A percentile compares a stretch with the other conserved stretches of the same genome.
Conservation (phyloP, 2,329 filamentous ascomycete species). For the Pseudopithomyces chartarum region DNA sequence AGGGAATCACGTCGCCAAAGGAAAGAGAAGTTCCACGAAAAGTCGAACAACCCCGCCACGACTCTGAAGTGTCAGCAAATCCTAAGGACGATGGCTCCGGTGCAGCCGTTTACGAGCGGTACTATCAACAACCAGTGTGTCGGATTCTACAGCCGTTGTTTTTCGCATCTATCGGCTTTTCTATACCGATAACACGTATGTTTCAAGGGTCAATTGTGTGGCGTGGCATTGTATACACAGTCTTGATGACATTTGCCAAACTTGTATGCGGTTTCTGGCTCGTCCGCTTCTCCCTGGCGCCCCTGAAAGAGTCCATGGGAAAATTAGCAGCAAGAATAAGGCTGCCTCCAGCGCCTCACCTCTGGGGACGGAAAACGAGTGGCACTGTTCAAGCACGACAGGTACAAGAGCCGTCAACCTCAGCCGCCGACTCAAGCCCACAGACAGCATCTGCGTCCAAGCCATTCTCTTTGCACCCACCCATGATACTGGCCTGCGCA, state of each 20-base stretch:
- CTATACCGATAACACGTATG: slow-evolving; percentile 74
- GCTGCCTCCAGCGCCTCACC: slow-evolving; percentile 25
- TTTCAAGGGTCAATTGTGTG: slow-evolving; percentile 69
- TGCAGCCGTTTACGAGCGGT: slow-evolving; percentile 50
- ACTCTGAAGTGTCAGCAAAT: neutral
- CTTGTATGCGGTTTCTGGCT: slow-evolving; percentile 49
- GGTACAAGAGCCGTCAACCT: neutral
- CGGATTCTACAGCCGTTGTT: slow-evolving; percentile 72
- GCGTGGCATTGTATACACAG: slow-evolving; percentile 73
- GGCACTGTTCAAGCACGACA: neutral
- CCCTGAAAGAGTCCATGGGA: slow-evolving; percentile 10
- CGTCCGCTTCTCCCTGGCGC: slow-evolving; percentile 39
- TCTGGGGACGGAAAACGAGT: slow-evolving; percentile 28
- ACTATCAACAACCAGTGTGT: slow-evolving; percentile 52
- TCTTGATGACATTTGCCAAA: slow-evolving; percentile 68
- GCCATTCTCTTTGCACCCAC: slow-evolving; percentile 69
- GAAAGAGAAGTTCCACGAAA: neutral
- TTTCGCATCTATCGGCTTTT: slow-evolving; percentile 77
- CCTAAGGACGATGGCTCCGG: slow-evolving; percentile 20
- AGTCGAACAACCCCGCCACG: neutral
- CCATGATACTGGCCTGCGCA: slow-evolving; percentile 66
- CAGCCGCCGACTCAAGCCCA: slow-evolving; percentile 4
- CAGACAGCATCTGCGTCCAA: slow-evolving; percentile 43
- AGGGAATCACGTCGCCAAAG: neutral
- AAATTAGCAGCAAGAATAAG: slow-evolving; percentile 19